Evolutionary conservation across 2,329 filamentous ascomycete genomes (phyloP).

Genomic region (Lizonia empirigonia): DNA sequence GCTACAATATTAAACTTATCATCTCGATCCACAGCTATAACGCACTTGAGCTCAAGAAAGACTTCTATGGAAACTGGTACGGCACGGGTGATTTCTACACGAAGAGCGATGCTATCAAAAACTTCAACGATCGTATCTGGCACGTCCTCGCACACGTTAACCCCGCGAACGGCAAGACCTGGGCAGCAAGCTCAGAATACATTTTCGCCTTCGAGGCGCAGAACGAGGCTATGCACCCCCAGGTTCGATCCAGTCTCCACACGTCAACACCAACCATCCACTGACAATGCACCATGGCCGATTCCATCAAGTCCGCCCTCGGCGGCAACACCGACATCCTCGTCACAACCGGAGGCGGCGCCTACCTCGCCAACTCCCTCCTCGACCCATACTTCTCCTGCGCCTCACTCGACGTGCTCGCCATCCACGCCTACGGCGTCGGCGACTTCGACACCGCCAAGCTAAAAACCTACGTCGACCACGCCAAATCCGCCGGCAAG

Average conservation of each 20-base stretch:
- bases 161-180: conserved; percentile 13
- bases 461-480: conserved; percentile 4
- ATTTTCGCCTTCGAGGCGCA: conserved; percentile 24
- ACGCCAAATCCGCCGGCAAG: conserved; percentile 2
- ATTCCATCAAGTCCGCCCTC: conserved; percentile 1
- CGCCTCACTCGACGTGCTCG: conserved; percentile 10
- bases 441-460: conserved; percentile 7
- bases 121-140: conserved; percentile 16
- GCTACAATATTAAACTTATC: conserved; percentile 19
- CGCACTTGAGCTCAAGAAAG: conserved; percentile 16
- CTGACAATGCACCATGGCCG: conserved; percentile 19
- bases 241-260: conserved; percentile 7
- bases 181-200: conserved; percentile 18
- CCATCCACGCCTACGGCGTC: conserved; percentile 14
- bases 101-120: conserved; percentile 10
- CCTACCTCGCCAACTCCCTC: conserved; percentile 11
- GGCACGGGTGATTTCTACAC: conserved; percentile 22
- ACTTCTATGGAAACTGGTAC: conserved; percentile 22
- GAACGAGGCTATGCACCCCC: conserved; percentile 21
- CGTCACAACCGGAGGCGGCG: conserved; percentile 11
- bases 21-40: conserved; percentile 21
- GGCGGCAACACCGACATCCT: conserved; percentile 6
- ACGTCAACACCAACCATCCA: neutral
- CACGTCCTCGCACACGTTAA: conserved; percentile 18
- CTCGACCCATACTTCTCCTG: conserved; percentile 12